Conservation (phyloP, 2,329 filamentous ascomycete genomes). For the Xylaria digitata region DNA sequence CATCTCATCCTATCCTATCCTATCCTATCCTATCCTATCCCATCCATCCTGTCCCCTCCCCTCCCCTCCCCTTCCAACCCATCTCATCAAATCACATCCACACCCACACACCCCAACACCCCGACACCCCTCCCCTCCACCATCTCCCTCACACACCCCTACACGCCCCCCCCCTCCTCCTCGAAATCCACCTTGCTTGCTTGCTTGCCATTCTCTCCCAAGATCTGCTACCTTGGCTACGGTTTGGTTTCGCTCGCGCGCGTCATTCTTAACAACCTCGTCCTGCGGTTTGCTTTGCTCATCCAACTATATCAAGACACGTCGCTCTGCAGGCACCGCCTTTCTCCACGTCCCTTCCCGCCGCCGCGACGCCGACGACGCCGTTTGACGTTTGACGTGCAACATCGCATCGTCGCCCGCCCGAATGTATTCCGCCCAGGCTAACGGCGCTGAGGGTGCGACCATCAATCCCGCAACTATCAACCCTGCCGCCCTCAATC, state of each 20-base stretch:
- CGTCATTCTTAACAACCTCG: constrained; percentile 49
- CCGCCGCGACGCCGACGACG: constrained; percentile 41
- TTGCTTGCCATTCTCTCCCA: constrained; percentile 42
- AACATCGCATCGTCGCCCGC: constrained; percentile 58
- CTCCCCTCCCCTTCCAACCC: not conserved
- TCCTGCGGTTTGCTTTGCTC: constrained; percentile 45
- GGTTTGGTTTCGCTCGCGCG: constrained; percentile 49
- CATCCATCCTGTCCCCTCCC: too few relatives aligned
- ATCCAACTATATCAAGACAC: constrained; percentile 71
- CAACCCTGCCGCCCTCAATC: constrained; percentile 67
- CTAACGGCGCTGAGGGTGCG: constrained; percentile 83
- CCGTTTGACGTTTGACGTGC: constrained; percentile 47
- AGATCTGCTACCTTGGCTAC: constrained; percentile 48
- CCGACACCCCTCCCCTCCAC: not conserved
- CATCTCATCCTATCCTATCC: not conserved
- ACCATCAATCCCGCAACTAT: constrained; percentile 92
- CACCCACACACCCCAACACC: constrained; percentile 46
- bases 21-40: not conserved
- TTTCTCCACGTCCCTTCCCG: constrained; percentile 52
- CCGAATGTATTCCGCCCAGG: constrained; percentile 70
- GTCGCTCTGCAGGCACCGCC: constrained; percentile 63
- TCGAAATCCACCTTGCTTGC: constrained; percentile 38
- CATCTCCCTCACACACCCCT: constrained; percentile 1
- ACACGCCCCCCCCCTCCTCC: not conserved
- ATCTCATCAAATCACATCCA: constrained; percentile 22